These are phyloP conservation scores for Trametes elegans DNA, from an alignment of 768 basidiomycete species.

Conservation along the genomic window DNA sequence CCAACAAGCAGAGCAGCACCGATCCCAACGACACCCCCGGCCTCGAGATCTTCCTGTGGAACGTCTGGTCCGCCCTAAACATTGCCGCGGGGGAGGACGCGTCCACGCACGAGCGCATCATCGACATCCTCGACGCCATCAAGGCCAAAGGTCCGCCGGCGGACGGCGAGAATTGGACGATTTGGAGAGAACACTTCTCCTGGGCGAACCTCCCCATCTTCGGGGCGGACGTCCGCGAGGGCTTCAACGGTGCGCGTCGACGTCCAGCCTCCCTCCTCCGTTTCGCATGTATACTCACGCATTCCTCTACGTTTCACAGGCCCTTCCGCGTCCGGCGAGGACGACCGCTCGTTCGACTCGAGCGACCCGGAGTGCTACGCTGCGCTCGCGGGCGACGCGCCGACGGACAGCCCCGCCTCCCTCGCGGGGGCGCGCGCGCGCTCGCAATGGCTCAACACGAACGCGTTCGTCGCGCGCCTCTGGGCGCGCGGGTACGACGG, in stretches of 20 bases:
- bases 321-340: background rate
- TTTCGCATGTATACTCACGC: background rate
- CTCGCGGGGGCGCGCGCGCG: background rate
- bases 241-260: background rate
- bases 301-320: background rate
- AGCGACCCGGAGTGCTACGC: background rate
- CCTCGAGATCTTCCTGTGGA: background rate
- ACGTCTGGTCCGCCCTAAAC: background rate
- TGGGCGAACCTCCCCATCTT: background rate
- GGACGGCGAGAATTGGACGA: background rate
- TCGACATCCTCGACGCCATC: background rate
- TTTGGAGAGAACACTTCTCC: background rate
- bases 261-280: background rate
- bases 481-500: conserved; percentile 11
- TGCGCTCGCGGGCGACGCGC: background rate
- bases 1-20: background rate
- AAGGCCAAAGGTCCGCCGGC: background rate
- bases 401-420: background rate
- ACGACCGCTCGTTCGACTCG: background rate
- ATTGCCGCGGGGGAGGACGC: background rate
- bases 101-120: background rate
- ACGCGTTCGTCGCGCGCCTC: conserved; percentile 9
- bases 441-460: conserved; percentile 8
- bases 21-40: background rate
- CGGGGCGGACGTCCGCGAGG: background rate